These are phyloP conservation scores for Penicillium sp. DNA, from an alignment of 2,329 filamentous ascomycete genomes.

Conservation along the genomic window DNA sequence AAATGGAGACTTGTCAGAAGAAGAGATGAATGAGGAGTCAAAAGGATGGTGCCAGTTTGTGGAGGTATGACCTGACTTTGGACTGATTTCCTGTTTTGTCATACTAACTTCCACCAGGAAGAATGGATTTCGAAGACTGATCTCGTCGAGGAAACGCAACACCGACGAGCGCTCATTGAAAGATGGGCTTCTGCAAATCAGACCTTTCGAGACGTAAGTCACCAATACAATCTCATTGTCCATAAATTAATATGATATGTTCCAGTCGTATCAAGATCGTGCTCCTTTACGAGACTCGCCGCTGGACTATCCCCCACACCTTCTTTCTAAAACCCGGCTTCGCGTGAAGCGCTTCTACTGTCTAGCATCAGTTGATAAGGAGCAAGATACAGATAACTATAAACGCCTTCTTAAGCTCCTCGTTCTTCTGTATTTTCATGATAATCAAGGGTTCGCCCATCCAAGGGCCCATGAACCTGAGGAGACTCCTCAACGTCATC, in stretches of 20 bases:
- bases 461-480: neutral
- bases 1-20: neutral
- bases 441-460: neutral
- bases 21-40: neutral
- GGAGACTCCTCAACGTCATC: neutral
- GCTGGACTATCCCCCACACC: neutral
- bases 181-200: conserved; percentile 1
- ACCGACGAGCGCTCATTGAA: neutral
- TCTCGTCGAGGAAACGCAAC: neutral
- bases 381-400: neutral
- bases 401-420: neutral
- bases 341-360: neutral
- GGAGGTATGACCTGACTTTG: neutral
- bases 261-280: neutral
- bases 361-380: neutral
- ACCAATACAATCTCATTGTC: neutral
- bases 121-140: neutral
- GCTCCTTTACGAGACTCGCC: neutral
- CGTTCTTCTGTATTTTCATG: neutral
- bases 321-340: neutral
- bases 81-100: neutral
- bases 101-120: neutral
- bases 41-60: conserved; percentile 4
- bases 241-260: neutral
- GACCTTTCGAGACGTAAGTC: neutral